These are phyloP conservation scores for Rhodotorula diobovata DNA, from an alignment of 768 basidiomycete genomes.

Conservation along the genomic window DNA sequence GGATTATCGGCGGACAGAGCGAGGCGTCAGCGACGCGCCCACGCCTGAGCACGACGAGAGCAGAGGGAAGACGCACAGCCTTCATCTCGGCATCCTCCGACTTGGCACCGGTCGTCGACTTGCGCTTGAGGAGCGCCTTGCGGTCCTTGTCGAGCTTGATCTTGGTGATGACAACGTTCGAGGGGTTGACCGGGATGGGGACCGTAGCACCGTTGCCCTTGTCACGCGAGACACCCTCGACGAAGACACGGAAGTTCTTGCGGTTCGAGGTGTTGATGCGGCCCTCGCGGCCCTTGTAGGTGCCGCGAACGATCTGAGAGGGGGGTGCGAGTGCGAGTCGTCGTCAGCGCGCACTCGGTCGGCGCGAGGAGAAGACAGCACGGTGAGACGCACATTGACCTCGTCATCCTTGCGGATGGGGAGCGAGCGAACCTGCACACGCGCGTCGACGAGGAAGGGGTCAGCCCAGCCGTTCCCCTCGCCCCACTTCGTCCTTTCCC, in stretches of 20 bases:
- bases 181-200: slow-evolving; percentile 91
- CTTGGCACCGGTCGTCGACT: slow-evolving; percentile 38
- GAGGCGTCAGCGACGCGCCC: too few species aligned
- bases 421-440: slow-evolving; percentile 71
- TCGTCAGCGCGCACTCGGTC: neutral
- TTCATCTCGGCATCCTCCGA: slow-evolving; percentile 48
- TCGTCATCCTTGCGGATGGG: slow-evolving; percentile 98
- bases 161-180: slow-evolving; percentile 88
- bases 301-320: slow-evolving; percentile 79
- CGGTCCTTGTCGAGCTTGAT: slow-evolving; percentile 80
- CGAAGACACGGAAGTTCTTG: slow-evolving; percentile 89
- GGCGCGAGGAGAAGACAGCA: neutral
- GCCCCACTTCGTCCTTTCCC: neutral
- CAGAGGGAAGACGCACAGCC: neutral
- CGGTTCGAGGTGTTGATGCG: slow-evolving; percentile 60
- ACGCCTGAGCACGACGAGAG: neutral
- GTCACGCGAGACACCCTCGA: slow-evolving; percentile 95
- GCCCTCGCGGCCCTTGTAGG: slow-evolving; percentile 98
- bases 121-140: slow-evolving; percentile 48
- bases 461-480: neutral
- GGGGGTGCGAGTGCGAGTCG: neutral
- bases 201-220: slow-evolving; percentile 93
- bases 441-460: neutral
- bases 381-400: slow-evolving; percentile 51
- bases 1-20: too few species aligned